Evolutionary conservation across 2,329 filamentous ascomycete species (phyloP).

Genomic region (Penicillium sp.): DNA sequence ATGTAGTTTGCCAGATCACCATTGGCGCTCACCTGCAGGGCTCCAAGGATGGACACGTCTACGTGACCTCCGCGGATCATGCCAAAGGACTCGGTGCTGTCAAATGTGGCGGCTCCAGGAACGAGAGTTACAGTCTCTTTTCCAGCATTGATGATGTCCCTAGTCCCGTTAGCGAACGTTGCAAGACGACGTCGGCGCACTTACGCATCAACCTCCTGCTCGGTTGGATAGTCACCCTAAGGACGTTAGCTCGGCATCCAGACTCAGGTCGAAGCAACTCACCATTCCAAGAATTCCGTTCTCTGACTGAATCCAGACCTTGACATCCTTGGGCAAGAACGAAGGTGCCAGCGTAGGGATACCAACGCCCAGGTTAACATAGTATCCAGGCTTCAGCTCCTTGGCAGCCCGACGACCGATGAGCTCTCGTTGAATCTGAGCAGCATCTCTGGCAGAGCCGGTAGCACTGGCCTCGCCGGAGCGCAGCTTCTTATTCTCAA

Average conservation of each 20-base stretch:
- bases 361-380: conserved; percentile 40
- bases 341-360: conserved; percentile 84
- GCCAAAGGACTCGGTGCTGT: conserved; percentile 77
- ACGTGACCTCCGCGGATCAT: conserved; percentile 88
- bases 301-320: conserved; percentile 83
- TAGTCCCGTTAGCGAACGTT: conserved; percentile 17
- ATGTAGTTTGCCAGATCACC: conserved; percentile 89
- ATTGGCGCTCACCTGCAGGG: conserved; percentile 75
- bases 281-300: conserved; percentile 80
- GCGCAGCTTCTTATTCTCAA: conserved; percentile 68
- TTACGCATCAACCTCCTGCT: conserved; percentile 67
- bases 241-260: neutral
- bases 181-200: neutral
- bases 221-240: conserved; percentile 71
- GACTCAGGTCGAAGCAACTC: conserved; percentile 18
- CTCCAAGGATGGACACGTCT: conserved; percentile 80
- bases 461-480: conserved; percentile 42
- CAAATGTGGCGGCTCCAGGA: conserved; percentile 75
- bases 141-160: conserved; percentile 80
- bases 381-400: conserved; percentile 67
- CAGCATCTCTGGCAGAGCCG: conserved; percentile 36
- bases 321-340: conserved; percentile 67
- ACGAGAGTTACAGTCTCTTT: conserved; percentile 84
- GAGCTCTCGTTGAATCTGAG: conserved; percentile 49
- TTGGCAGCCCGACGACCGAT: conserved; percentile 77